These are phyloP conservation scores for Solanum corneliomulleri DNA, from an alignment of 257 asterid genomes.

Conservation along the genomic window DNA sequence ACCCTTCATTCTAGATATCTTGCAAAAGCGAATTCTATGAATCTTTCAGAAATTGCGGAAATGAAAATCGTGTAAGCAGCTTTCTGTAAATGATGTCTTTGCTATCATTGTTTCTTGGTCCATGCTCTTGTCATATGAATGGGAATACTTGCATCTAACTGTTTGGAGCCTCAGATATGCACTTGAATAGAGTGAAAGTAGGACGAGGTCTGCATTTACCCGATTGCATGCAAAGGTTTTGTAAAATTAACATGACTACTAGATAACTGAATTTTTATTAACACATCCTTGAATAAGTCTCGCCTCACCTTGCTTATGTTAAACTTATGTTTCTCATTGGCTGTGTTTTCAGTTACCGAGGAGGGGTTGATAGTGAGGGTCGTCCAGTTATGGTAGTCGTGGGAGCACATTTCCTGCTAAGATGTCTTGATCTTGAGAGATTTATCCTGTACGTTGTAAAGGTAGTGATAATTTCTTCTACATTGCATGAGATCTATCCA, in stretches of 20 bases:
- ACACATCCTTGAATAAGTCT: neutral
- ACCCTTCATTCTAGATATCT: constrained; percentile 94
- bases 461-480: constrained; percentile 32
- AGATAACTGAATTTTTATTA: neutral
- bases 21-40: constrained; percentile 81
- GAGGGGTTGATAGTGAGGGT: constrained; percentile 92
- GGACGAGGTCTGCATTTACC: neutral
- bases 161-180: neutral
- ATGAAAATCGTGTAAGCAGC: constrained; percentile 87
- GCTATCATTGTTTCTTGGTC: neutral
- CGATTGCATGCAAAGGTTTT: neutral
- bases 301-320: neutral
- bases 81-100: neutral
- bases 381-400: constrained; percentile 89
- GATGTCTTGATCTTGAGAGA: constrained; percentile 89
- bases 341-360: constrained; percentile 59
- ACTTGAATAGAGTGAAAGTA: neutral
- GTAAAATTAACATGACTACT: neutral
- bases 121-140: neutral
- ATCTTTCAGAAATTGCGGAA: constrained; percentile 85
- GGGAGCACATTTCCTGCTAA: constrained; percentile 91
- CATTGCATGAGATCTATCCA: neutral
- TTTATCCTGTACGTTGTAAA: constrained; percentile 68
- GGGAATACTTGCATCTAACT: neutral
- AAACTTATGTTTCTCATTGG: neutral